phyloP scores from a whole-genome alignment of 1,139 yeast species.

The Williopsis jadinii region DNA sequence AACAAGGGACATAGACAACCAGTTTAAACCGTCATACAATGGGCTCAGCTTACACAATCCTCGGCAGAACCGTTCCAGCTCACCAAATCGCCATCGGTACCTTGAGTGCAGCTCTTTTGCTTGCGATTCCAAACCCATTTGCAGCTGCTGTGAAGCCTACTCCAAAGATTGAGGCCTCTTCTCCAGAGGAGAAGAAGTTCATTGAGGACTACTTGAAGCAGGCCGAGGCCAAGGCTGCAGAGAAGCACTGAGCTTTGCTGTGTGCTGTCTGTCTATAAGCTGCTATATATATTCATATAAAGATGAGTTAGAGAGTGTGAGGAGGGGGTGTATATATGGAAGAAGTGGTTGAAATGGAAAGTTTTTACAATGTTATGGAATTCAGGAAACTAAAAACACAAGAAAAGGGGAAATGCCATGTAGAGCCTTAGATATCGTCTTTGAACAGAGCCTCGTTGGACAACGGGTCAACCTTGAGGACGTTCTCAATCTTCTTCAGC shows the following conservation, averaged over 20 bases:
- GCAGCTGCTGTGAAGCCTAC: constrained; percentile 47
- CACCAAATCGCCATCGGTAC: constrained; percentile 71
- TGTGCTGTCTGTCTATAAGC: neutral
- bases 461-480: constrained; percentile 75
- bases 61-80: constrained; percentile 71
- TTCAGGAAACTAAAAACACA: too few species aligned
- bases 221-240: constrained; percentile 23
- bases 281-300: neutral
- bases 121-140: constrained; percentile 70
- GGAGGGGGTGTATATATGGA: too few species aligned
- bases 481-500: constrained; percentile 67
- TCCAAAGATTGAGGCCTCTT: constrained; percentile 68
- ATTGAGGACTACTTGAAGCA: constrained; percentile 38
- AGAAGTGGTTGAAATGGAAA: too few species aligned
- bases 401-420: neutral
- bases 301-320: too few species aligned
- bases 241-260: neutral
- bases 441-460: constrained; percentile 74
- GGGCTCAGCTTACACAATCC: constrained; percentile 77
- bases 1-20: too few species aligned
- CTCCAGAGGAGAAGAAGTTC: constrained; percentile 87
- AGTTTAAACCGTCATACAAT: constrained; percentile 26
- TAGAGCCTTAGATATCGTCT: constrained; percentile 6
- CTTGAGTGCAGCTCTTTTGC: constrained; percentile 50
- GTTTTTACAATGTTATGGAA: too few species aligned